These are phyloP conservation scores for Fusarium sacchari DNA, from an alignment of 2,329 filamentous ascomycete species.

Conservation along the genomic window DNA sequence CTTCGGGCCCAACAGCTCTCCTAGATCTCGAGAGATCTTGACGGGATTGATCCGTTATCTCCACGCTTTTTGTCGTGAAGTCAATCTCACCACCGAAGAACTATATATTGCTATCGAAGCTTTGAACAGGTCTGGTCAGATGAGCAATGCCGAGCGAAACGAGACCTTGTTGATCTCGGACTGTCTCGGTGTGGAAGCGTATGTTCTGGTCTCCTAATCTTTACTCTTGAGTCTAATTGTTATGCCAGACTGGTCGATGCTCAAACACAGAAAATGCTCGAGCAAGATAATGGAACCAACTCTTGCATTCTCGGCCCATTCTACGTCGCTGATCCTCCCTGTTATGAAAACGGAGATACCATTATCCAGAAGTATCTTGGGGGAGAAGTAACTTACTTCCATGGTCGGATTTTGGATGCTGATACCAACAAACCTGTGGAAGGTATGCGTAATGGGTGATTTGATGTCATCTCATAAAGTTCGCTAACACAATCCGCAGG, in stretches of 20 bases:
- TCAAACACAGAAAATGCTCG: neutral
- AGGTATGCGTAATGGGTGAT: neutral
- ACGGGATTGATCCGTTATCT: neutral
- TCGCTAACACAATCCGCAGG: neutral
- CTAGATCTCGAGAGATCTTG: neutral
- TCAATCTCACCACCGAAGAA: neutral
- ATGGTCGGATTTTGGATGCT: neutral
- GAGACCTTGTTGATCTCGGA: neutral
- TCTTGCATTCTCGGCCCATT: neutral
- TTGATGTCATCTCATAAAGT: fast-evolving
- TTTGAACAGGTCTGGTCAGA: neutral
- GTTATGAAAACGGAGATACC: neutral
- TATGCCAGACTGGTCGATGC: neutral
- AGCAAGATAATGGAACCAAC: neutral
- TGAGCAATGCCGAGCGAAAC: neutral
- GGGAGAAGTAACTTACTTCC: neutral
- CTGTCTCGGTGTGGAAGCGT: neutral
- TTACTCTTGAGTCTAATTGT: neutral
- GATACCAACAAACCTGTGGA: neutral
- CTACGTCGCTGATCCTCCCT: neutral
- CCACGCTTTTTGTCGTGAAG: neutral
- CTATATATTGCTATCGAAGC: neutral
- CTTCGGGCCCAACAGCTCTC: neutral
- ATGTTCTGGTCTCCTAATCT: neutral
- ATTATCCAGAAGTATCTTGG: neutral